These are phyloP conservation scores for Collybia nuda DNA, from an alignment of 768 basidiomycete genomes.

Conservation along the genomic window DNA sequence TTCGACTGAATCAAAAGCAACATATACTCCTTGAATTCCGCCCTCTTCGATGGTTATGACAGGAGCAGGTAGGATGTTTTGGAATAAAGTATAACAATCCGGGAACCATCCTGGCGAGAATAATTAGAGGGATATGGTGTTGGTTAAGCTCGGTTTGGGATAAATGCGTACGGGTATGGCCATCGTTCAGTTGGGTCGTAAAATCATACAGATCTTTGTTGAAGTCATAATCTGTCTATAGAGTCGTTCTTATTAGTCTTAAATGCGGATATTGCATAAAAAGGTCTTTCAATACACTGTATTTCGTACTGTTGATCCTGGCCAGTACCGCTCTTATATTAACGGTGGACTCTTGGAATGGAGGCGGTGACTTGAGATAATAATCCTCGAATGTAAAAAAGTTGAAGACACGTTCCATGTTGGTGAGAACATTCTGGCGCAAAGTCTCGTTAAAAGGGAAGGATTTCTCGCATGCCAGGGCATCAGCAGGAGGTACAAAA, in stretches of 20 bases:
- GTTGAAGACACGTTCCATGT: slow-evolving; percentile 46
- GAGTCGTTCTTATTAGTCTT: slow-evolving; percentile 2
- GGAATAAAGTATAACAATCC: slow-evolving; percentile 50
- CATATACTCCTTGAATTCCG: slow-evolving; percentile 46
- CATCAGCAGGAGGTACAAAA: slow-evolving; percentile 52
- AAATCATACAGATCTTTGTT: slow-evolving; percentile 56
- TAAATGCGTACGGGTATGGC: slow-evolving; percentile 53
- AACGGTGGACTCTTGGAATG: slow-evolving; percentile 54
- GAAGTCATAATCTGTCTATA: slow-evolving; percentile 67
- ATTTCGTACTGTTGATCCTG: slow-evolving; percentile 47
- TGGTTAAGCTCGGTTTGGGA: not conserved
- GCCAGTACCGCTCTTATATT: slow-evolving; percentile 52
- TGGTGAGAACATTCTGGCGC: slow-evolving; percentile 49
- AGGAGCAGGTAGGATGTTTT: slow-evolving; percentile 59
- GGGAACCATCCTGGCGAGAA: slow-evolving; percentile 52
- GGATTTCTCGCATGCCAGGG: slow-evolving; percentile 56
- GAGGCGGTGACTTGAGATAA: slow-evolving; percentile 48
- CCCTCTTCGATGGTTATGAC: slow-evolving; percentile 49
- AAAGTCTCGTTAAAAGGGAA: slow-evolving; percentile 60
- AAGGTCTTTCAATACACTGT: slow-evolving; percentile 29
- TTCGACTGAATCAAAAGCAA: slow-evolving; percentile 55
- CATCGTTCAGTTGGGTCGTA: slow-evolving; percentile 58
- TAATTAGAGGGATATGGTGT: not conserved
- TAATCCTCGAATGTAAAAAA: slow-evolving; percentile 57
- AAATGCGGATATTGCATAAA: not conserved